These are phyloP conservation scores for Priceomyces medius DNA, from an alignment of 805 yeast genomes.

Conservation along the genomic window DNA sequence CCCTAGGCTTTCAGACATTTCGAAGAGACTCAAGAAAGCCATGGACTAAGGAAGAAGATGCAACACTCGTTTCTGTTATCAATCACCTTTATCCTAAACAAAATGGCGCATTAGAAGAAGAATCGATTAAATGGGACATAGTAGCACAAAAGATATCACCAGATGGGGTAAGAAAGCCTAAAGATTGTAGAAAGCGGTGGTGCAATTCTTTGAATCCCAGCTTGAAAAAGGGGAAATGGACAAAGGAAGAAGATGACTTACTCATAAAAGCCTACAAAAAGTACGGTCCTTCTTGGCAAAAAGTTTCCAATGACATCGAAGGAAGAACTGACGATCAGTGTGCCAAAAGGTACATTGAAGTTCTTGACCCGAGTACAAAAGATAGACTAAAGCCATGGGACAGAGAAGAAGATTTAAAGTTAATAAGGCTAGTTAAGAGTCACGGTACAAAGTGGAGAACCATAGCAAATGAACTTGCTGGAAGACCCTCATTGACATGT, in stretches of 20 bases:
- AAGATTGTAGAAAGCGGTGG: constrained; percentile 90
- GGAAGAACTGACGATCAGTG: constrained; percentile 96
- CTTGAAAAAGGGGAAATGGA: constrained; percentile 84
- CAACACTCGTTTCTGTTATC: constrained; percentile 43
- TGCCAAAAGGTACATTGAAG: constrained; percentile 86
- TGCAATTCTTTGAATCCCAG: constrained; percentile 79
- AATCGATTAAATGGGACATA: constrained; percentile 60
- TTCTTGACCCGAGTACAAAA: constrained; percentile 75
- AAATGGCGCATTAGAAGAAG: constrained; percentile 28
- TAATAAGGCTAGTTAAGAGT: constrained; percentile 64
- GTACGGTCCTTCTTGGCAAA: constrained; percentile 84
- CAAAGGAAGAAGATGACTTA: constrained; percentile 69
- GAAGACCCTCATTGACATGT: constrained; percentile 86
- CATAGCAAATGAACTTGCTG: constrained; percentile 65
- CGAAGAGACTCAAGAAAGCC: constrained; percentile 60
- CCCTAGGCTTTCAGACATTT: constrained; percentile 72
- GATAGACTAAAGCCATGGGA: constrained; percentile 81
- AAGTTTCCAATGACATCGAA: constrained; percentile 68
- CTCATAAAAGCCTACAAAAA: constrained; percentile 61
- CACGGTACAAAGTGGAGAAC: constrained; percentile 90
- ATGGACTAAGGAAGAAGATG: constrained; percentile 80
- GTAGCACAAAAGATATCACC: constrained; percentile 45
- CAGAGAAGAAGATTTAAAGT: constrained; percentile 66
- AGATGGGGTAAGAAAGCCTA: constrained; percentile 57
- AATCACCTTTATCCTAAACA: constrained; percentile 30